Percentiles rank a stretch among this genome's conserved stretches.
Conservation (phyloP, 2,329 filamentous ascomycete genomes). For the Paracamarosporium sp. region DNA sequence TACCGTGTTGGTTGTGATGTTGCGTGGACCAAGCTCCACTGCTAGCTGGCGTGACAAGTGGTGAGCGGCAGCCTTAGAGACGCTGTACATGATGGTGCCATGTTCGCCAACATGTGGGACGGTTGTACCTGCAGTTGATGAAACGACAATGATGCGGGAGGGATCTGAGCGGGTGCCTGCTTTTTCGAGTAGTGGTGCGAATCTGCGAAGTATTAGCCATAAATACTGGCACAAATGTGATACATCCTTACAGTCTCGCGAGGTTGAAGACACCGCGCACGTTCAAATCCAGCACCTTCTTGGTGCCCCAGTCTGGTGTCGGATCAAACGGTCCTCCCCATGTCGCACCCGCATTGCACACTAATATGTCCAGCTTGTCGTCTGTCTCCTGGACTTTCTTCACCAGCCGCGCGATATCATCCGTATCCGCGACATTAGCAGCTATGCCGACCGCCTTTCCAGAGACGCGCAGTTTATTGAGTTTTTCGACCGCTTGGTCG, state of each 20-base stretch:
- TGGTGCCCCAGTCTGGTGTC: conserved; percentile 42
- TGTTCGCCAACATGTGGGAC: conserved; percentile 46
- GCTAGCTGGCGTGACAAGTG: conserved; percentile 48
- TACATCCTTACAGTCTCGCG: conserved; percentile 35
- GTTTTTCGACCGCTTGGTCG: conserved; percentile 45
- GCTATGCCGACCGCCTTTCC: conserved; percentile 44
- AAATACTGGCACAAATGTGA: not conserved
- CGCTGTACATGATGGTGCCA: conserved; percentile 49
- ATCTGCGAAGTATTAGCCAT: conserved; percentile 25
- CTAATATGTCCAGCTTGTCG: conserved; percentile 45
- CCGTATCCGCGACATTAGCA: conserved; percentile 46
- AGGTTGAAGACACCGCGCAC: conserved; percentile 50
- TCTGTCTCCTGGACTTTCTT: conserved; percentile 39
- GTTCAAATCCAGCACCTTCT: conserved; percentile 49
- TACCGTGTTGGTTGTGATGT: conserved; percentile 49
- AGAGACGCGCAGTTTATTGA: conserved; percentile 45
- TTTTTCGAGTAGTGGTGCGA: conserved; percentile 44
- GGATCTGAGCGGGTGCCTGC: conserved; percentile 40
- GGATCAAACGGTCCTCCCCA: conserved; percentile 49
- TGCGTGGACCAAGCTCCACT: conserved; percentile 47
- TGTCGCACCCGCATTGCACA: conserved; percentile 49
- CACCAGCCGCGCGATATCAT: conserved; percentile 44
- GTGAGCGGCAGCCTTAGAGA: conserved; percentile 49
- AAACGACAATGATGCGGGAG: conserved; percentile 47
- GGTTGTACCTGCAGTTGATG: conserved; percentile 44